These are phyloP conservation scores for Ceratobasidium sp. DNA, from an alignment of 1,284 basidiomycete species.

Conservation along the genomic window DNA sequence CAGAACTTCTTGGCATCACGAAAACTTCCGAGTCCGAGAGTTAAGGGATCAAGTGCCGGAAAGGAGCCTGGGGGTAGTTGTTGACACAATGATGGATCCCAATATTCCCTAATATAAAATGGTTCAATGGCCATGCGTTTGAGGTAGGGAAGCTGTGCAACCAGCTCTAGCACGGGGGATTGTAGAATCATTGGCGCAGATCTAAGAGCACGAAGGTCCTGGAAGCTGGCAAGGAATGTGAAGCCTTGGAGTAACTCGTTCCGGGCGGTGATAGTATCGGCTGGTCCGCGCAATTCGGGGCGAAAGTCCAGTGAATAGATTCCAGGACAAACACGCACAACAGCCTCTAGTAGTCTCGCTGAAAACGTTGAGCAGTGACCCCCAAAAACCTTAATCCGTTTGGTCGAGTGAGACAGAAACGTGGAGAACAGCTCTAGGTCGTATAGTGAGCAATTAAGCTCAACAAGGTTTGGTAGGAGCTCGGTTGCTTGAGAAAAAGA, in stretches of 20 bases:
- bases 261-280: background rate
- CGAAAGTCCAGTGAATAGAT: background rate
- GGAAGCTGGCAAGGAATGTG: background rate
- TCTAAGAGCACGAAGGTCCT: background rate
- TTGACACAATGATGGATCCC: background rate
- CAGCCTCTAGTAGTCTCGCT: background rate
- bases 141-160: background rate
- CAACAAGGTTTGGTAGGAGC: background rate
- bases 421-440: background rate
- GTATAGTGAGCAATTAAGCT: background rate
- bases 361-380: background rate
- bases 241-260: background rate
- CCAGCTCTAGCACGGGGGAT: background rate
- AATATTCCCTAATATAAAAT: background rate
- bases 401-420: background rate
- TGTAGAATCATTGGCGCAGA: background rate
- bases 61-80: background rate
- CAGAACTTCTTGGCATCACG: background rate
- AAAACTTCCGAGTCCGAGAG: background rate
- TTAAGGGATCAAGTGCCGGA: background rate
- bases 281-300: background rate
- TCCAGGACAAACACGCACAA: background rate
- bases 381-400: background rate
- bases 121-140: background rate
- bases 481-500: background rate